These are phyloP conservation scores for Ophiocordyceps robertsii DNA, from an alignment of 2,329 filamentous ascomycete genomes.

Conservation along the genomic window DNA sequence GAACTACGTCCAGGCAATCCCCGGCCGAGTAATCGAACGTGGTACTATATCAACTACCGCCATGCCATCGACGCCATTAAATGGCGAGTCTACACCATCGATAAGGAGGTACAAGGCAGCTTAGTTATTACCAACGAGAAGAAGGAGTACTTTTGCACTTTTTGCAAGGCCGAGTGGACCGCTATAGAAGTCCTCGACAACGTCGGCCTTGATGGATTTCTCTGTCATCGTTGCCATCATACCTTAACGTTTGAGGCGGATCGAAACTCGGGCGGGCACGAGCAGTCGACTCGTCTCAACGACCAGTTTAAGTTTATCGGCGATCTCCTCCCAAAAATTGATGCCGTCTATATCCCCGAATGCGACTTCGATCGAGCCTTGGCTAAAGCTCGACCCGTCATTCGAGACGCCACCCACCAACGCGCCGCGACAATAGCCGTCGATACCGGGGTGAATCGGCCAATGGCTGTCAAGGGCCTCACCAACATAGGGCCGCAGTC, in stretches of 20 bases:
- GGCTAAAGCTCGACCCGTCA: constrained; percentile 46
- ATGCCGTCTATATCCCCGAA: constrained; percentile 59
- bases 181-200: constrained; percentile 79
- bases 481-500: constrained; percentile 53
- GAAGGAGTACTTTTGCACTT: constrained; percentile 79
- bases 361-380: constrained; percentile 61
- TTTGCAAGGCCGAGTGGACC: constrained; percentile 78
- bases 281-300: constrained; percentile 62
- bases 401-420: constrained; percentile 54
- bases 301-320: constrained; percentile 69
- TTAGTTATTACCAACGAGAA: constrained; percentile 71
- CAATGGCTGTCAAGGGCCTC: constrained; percentile 57
- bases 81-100: constrained; percentile 78
- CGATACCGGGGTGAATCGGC: constrained; percentile 37
- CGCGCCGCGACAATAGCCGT: constrained; percentile 46
- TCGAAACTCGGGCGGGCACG: constrained; percentile 55
- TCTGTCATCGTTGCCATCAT: constrained; percentile 66
- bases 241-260: constrained; percentile 53
- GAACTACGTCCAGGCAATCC: constrained; percentile 72
- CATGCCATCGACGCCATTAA: constrained; percentile 94
- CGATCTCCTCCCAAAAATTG: constrained; percentile 62
- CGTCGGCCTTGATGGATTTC: constrained; percentile 56
- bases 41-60: constrained; percentile 95
- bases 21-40: constrained; percentile 73
- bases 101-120: constrained; percentile 75